Base-by-base conservation (phyloP, 306 rosid species). In the Astragalus membranaceus region DNA sequence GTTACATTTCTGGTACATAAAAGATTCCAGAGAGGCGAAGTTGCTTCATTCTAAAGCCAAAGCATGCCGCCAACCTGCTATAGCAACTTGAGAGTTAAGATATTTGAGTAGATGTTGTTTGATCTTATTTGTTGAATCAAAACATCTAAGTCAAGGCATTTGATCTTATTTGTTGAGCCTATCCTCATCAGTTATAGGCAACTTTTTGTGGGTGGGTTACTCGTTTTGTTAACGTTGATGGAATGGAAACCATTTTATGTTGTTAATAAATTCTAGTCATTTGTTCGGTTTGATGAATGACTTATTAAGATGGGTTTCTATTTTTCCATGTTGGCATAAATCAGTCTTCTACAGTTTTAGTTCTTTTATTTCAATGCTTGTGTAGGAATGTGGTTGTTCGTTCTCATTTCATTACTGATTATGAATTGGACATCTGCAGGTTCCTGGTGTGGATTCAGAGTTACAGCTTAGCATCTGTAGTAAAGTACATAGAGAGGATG, bases 341-440 rank as follows among this genome's bases (percentile, higher is more conserved):
- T 62, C 74, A 52, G 4, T 32, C 29, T 70, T 74, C 16, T 77
- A 6, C 57, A 5, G 14, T 37, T 70, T 57, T 59, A 33, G 42
- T 16, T 20, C 43, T 63, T 69, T 55, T 11, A 55, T 75, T 74
- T 63, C 37, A 56, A 46, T 47, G 44, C 60, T 37, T 7, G 11
- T 56, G 15, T 63, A 6, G 44, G 72, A 73, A 23, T 48, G 5
- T 57, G 15, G 32, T 71, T 56, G 44, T 26, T 67, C 1, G 1
- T 63, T 70, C 13, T 29, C 16, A 13, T 36, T 36, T 70, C 37
- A 17, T 12, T 23, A 52, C 47, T 75, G 66, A 78, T 73, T 70
- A 16, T 35, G 50, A 75, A 58, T 64, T 67, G 64, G 29, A 50
- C 57, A 49, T 49, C 7, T 13, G 29, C 80, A 83, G 87, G 76